Percentiles rank a stretch among this genome's conserved stretches.
Evolutionary conservation across 192 early-diverging fungal genomes (phyloP).

Genomic region (Coemansia sp.): DNA sequence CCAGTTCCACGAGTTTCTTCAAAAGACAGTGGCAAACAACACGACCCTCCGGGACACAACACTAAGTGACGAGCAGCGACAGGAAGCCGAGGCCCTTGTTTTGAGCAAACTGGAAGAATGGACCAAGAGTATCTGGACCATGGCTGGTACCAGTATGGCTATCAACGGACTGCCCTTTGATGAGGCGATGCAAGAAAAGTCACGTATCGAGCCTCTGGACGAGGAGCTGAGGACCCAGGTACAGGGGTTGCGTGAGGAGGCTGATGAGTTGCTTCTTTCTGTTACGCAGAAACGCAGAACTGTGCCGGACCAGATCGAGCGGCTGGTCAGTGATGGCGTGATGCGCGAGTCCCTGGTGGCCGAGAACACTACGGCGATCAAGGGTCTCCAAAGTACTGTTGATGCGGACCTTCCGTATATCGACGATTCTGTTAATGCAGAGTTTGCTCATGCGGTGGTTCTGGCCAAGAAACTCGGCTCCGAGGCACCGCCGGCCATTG

Average conservation of each 20-base stretch:
- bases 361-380: slow-evolving; percentile 30
- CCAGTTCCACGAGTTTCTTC: slow-evolving; percentile 33
- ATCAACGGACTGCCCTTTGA: slow-evolving; percentile 46
- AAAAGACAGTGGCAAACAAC: slow-evolving; percentile 22
- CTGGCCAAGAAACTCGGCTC: slow-evolving; percentile 15
- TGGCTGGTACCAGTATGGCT: slow-evolving; percentile 41
- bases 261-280: slow-evolving; percentile 32
- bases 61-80: slow-evolving; percentile 30
- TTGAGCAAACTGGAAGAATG: slow-evolving; percentile 22
- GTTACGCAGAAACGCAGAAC: slow-evolving; percentile 35
- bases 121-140: slow-evolving; percentile 33
- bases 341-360: slow-evolving; percentile 43
- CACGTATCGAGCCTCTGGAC: slow-evolving; percentile 39
- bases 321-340: slow-evolving; percentile 30
- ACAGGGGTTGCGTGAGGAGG: slow-evolving; percentile 36
- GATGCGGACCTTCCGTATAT: slow-evolving; percentile 28
- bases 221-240: slow-evolving; percentile 41
- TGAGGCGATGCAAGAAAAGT: slow-evolving; percentile 43
- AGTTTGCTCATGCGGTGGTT: slow-evolving; percentile 23
- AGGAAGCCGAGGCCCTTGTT: slow-evolving; percentile 27
- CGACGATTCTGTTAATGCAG: slow-evolving; percentile 36
- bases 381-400: slow-evolving; percentile 2
- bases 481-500: slow-evolving; percentile 11
- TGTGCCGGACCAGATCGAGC: slow-evolving; percentile 46
- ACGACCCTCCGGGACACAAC: slow-evolving; percentile 31